Evolutionary conservation across 1,139 yeast species (phyloP), one percentile per base, ranked within the genome.

Genomic region (Magnusiomyces suaveolens): DNA sequence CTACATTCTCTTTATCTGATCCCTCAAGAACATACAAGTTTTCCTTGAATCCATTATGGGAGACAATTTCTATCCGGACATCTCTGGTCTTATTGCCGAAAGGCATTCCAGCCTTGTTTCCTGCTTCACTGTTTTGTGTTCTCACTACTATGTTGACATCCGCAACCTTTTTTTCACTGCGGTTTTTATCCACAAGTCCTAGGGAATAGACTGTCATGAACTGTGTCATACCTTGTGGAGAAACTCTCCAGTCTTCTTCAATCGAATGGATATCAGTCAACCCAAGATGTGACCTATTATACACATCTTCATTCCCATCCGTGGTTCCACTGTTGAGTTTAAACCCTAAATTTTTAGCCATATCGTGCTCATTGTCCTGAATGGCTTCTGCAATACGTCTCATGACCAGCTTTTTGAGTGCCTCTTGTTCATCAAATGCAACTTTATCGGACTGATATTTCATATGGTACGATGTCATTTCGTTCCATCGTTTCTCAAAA

Each of bases 401-500:
- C 44, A 60, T 55, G 29, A 62, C 67, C n/a, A 59, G 38, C 26
- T 56, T 48, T 43, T 53, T 53, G 26, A 56, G 44, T 6, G 58
- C 43, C 16, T 51, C 56, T 36, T 56, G 58, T 53, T 56, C 58
- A 44, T 51, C 56, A 24, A 52, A 39, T 24, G 57, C 53, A 1
- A 57, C 58, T n/a, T 53, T 57, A 14, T 53, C 59, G 12, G 58
- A 55, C 47, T 61, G 59, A 24, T 54, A 58, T 12, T 59, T 55
- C 48, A 64, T 51, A 46, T 63, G 66, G 51, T 62, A 63, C 20
- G 60, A 56, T 21, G 65, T 66, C 60, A 63, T 56, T 29, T 63
- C 63, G 46, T 57, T 51, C 68, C 68, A 64, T 46, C 68, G 56
- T 49, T 62, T 64, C 43, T 60, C 60, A 54, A 59, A 61, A 29